A percentile compares a stretch with the other conserved stretches of the same genome.
These are phyloP conservation scores for Arthroderma sp. DNA, from an alignment of 2,329 filamentous ascomycete species.

Conservation along the genomic window DNA sequence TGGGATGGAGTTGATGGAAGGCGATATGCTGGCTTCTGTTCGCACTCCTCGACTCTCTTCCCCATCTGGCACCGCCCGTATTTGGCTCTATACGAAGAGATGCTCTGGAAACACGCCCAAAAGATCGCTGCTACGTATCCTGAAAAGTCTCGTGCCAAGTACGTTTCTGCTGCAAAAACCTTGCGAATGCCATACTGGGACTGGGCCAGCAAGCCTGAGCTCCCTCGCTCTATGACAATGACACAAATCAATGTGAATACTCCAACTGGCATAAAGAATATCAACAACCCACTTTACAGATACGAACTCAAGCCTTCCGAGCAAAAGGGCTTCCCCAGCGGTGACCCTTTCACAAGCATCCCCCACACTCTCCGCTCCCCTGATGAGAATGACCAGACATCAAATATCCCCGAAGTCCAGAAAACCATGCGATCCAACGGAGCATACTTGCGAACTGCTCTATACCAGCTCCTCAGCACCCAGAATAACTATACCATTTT, in stretches of 20 bases:
- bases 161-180: slow-evolving; percentile 30
- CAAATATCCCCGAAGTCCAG: slow-evolving; percentile 9
- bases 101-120: slow-evolving; percentile 27
- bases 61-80: slow-evolving; percentile 77
- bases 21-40: slow-evolving; percentile 58
- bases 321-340: slow-evolving; percentile 13
- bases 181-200: slow-evolving; percentile 39
- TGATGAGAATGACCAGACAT: slow-evolving; percentile 8
- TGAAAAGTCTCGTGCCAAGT: slow-evolving; percentile 34
- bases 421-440: slow-evolving; percentile 11
- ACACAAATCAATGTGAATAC: slow-evolving; percentile 32
- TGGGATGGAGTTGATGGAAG: slow-evolving; percentile 43
- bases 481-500: slow-evolving; percentile 17
- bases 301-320: slow-evolving; percentile 22
- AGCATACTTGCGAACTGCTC: slow-evolving; percentile 13
- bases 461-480: slow-evolving; percentile 18
- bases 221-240: slow-evolving; percentile 26
- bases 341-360: slow-evolving; percentile 8
- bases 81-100: slow-evolving; percentile 46
- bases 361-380: slow-evolving; percentile 11
- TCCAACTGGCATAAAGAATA: slow-evolving; percentile 24
- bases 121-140: slow-evolving; percentile 30
- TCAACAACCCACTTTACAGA: slow-evolving; percentile 35
- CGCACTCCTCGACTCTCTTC: slow-evolving; percentile 63
- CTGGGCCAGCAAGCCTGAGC: slow-evolving; percentile 27